These are phyloP conservation scores for Suillus tomentosus DNA, from an alignment of 768 basidiomycete genomes.

Conservation along the genomic window DNA sequence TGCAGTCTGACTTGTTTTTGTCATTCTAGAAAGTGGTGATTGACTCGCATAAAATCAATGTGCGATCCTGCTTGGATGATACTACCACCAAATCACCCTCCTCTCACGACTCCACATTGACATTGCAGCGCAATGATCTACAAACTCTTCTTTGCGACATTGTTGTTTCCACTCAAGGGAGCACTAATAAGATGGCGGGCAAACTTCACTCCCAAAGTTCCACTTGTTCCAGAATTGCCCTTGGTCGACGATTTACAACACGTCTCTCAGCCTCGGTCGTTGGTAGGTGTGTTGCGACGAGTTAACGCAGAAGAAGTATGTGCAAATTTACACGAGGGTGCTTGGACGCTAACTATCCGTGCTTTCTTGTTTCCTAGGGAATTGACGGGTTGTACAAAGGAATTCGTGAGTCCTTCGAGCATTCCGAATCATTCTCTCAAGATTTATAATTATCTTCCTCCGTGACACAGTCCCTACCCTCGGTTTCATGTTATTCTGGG, in stretches of 20 bases:
- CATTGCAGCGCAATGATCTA: neutral
- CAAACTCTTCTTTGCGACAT: neutral
- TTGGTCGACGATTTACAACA: neutral
- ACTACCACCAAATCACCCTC: neutral
- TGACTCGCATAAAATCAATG: neutral
- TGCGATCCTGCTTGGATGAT: neutral
- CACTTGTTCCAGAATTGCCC: neutral
- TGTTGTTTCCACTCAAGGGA: slow-evolving; percentile 6
- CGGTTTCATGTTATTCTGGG: slow-evolving; percentile 2
- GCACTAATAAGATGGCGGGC: slow-evolving; percentile 10
- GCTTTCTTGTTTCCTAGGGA: neutral
- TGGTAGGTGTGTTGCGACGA: neutral
- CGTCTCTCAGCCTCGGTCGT: neutral
- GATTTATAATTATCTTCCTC: neutral
- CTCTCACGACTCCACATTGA: neutral
- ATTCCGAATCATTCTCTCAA: neutral
- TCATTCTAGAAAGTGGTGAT: neutral
- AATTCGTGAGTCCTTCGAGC: neutral
- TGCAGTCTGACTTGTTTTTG: neutral
- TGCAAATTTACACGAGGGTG: neutral
- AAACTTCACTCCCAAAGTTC: slow-evolving; percentile 7
- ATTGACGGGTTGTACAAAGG: slow-evolving; percentile 1
- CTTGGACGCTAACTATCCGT: neutral
- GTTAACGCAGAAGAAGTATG: neutral
- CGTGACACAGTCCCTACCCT: slow-evolving; percentile 9